Base-by-base conservation (phyloP, 2,329 filamentous ascomycete genomes). In the Fusarium anthophilum region DNA sequence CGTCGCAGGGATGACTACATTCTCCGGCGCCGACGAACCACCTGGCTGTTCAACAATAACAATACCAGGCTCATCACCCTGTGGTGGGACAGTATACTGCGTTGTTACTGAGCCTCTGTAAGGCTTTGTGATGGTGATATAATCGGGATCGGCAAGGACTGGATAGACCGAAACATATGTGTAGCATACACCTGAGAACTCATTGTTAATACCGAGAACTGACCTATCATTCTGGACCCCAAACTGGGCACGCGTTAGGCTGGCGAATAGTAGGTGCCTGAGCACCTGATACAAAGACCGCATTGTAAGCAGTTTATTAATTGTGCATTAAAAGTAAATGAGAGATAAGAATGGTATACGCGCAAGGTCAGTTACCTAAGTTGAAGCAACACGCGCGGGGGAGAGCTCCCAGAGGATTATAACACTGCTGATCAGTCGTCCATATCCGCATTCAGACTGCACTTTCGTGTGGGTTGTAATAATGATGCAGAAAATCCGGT, bases 111-210 rank as follows among this genome's bases (percentile, higher is more conserved):
- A 68, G 10, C 76, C 76, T 53, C 63, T 59, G 37, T 77, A 76
- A 18, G 61, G 62, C n/a, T 59, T 69, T 28, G 74, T 78, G 9
- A 78, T 56, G 5, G 76, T 78, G 8, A 78, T 68, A 30, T 78
- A 78, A 22, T 70, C 73, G 12, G 73, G 69, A 14, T 62, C 64
- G 45, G 64, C 76, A 28, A 74, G 68, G 32, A 78, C 70, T 15
- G 76, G 76, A 39, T 78, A 78, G 3, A 75, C 72, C 20, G 76
- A 78, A 43, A 78, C 70, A 50, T 78, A 78, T n/a, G 76, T 78
- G 63, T 78, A 78, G 13, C 76, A 78, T 22, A 78, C 70, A 11
- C 74, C 74, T 48, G 70, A 66, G 20, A 63, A 66, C 8, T 78
- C 66, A 48, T 73, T 75, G 54, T 74, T 75, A 65, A 76, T 71